Conservation (phyloP, 2,329 filamentous ascomycete genomes). For the Fusarium tjaetaba region DNA sequence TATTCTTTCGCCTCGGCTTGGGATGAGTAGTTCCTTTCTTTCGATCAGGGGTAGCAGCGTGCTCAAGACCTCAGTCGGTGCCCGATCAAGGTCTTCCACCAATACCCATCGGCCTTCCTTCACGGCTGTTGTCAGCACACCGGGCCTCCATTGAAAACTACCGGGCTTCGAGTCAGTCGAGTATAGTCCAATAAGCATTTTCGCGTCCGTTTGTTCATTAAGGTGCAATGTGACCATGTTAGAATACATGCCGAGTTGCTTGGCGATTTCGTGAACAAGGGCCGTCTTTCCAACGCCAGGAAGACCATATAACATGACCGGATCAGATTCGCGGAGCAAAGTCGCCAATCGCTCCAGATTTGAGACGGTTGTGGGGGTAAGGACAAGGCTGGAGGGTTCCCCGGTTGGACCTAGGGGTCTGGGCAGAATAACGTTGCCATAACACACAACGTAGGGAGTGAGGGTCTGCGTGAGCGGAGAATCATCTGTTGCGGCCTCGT, state of each 20-base stretch:
- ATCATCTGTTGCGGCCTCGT: conserved; percentile 12
- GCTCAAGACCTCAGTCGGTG: conserved; percentile 93
- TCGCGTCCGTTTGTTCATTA: conserved; percentile 98
- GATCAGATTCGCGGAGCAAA: conserved; percentile 72
- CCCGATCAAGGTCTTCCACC: conserved; percentile 95
- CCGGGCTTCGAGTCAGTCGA: conserved; percentile 87
- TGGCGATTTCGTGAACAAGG: conserved; percentile 82
- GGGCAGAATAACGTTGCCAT: conserved; percentile 75
- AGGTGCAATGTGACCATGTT: conserved; percentile 93
- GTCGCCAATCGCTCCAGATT: conserved; percentile 78
- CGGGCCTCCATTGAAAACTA: conserved; percentile 90
- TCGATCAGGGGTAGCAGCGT: conserved; percentile 93
- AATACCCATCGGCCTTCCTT: conserved; percentile 95
- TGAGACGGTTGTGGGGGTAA: conserved; percentile 74
- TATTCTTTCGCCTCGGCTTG: conserved; percentile 87
- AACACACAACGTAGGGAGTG: conserved; percentile 69
- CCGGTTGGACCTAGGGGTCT: conserved; percentile 62
- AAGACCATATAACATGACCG: conserved; percentile 83
- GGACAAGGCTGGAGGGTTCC: conserved; percentile 65
- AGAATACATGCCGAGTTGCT: conserved; percentile 79
- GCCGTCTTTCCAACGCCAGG: conserved; percentile 93
- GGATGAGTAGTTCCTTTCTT: conserved; percentile 87
- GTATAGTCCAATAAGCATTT: conserved; percentile 94
- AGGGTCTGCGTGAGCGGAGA: conserved; percentile 53
- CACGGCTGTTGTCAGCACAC: conserved; percentile 92